Percentiles rank a stretch among this genome's conserved stretches.
These are phyloP conservation scores for Verruconis gallopava DNA, from an alignment of 2,329 filamentous ascomycete species.

Conservation along the genomic window DNA sequence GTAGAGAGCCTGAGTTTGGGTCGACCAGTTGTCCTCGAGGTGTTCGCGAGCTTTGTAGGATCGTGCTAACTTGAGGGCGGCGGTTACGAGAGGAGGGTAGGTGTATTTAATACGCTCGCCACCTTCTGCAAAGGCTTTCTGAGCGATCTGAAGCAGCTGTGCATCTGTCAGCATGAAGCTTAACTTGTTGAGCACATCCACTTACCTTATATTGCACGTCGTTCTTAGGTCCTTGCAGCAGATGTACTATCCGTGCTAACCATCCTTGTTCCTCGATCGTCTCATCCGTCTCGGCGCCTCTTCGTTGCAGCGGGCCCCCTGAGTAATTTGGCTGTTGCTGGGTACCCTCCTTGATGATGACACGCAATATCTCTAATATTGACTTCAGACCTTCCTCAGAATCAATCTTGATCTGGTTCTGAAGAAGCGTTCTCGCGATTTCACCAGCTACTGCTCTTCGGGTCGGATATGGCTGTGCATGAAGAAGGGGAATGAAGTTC, in stretches of 20 bases:
- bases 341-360: conserved; percentile 85
- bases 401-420: conserved; percentile 66
- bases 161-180: conserved; percentile 13
- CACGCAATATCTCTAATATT: conserved; percentile 75
- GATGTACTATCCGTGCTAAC: conserved; percentile 83
- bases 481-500: conserved; percentile 78
- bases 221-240: conserved; percentile 72
- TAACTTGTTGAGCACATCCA: conserved; percentile 9
- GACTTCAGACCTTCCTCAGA: conserved; percentile 73
- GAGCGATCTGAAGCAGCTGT: conserved; percentile 71
- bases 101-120: conserved; percentile 95
- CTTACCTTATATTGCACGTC: conserved; percentile 75
- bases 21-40: conserved; percentile 61
- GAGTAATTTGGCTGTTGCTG: conserved; percentile 73
- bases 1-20: conserved; percentile 68
- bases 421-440: conserved; percentile 69
- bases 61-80: conserved; percentile 77
- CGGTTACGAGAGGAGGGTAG: conserved; percentile 80
- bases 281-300: conserved; percentile 81
- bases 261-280: conserved; percentile 97
- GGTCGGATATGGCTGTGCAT: conserved; percentile 86
- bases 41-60: conserved; percentile 86
- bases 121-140: conserved; percentile 78
- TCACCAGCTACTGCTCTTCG: conserved; percentile 82
- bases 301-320: conserved; percentile 58